phyloP scores from a whole-genome alignment of 768 basidiomycete genomes.

The Boletus rufocinnamomeus region DNA sequence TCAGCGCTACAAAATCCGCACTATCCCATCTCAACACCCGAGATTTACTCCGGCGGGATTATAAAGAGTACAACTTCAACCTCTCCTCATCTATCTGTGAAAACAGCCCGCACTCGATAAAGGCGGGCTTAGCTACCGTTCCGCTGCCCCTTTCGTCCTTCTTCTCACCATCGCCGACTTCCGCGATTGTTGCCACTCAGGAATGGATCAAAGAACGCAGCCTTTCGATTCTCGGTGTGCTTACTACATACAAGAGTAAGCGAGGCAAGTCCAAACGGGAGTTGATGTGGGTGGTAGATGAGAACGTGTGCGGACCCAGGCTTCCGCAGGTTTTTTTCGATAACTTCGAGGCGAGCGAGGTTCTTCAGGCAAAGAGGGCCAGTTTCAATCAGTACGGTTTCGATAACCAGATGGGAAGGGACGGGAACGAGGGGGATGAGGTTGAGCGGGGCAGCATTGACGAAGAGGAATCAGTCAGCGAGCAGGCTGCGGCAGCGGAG shows the following conservation, averaged over 20 bases:
- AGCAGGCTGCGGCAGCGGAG: constrained; percentile 1
- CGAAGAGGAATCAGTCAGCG: constrained; percentile 27
- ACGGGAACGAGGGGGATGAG: constrained; percentile 18
- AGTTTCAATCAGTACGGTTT: constrained; percentile 27
- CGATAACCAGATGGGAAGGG: background rate
- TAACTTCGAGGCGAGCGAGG: constrained; percentile 58
- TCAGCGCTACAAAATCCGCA: constrained; percentile 56
- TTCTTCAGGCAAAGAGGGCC: constrained; percentile 52
- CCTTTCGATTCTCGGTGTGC: constrained; percentile 71
- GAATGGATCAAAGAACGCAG: constrained; percentile 67
- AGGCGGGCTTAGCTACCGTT: constrained; percentile 81
- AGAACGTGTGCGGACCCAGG: constrained; percentile 29
- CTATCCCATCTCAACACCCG: constrained; percentile 65
- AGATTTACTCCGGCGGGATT: constrained; percentile 91
- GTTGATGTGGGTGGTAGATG: constrained; percentile 63
- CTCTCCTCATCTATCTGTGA: constrained; percentile 35
- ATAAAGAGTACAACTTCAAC: constrained; percentile 77
- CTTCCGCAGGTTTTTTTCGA: constrained; percentile 49
- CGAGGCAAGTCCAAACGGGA: constrained; percentile 66
- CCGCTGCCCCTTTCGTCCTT: constrained; percentile 60
- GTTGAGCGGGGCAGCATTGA: constrained; percentile 10
- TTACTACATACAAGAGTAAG: constrained; percentile 66
- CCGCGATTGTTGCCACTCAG: constrained; percentile 29
- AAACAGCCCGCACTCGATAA: constrained; percentile 41
- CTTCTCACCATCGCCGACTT: constrained; percentile 35